Percentiles rank a stretch among this genome's conserved stretches.
Evolutionary conservation across 768 basidiomycete species (phyloP).

Genomic region (Podaxis rugospora): DNA sequence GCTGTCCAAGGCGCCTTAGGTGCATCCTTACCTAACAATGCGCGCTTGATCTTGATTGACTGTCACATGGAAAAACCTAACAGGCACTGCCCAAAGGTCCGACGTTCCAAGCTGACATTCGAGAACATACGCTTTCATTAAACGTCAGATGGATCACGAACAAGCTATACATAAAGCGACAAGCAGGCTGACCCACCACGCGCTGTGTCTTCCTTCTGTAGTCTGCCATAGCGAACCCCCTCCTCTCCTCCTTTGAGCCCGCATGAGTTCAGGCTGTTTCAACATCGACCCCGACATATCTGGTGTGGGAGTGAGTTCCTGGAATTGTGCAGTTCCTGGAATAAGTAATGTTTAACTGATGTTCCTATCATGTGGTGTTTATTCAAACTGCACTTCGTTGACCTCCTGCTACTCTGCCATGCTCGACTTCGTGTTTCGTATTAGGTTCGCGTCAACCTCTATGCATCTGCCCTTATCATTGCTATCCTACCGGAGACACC

Average conservation of each 20-base stretch:
- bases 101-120: too few species aligned
- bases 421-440: background rate
- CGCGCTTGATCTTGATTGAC: too few species aligned
- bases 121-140: too few species aligned
- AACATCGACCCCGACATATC: background rate
- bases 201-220: background rate
- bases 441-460: constrained; percentile 15
- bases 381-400: background rate
- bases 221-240: background rate
- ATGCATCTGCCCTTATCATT: constrained; percentile 12
- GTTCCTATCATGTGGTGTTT: background rate
- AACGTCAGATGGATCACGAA: too few species aligned
- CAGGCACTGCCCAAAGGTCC: too few species aligned
- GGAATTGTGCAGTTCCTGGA: background rate
- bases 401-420: background rate
- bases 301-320: background rate
- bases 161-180: too few species aligned
- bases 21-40: too few species aligned
- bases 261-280: background rate
- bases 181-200: too few species aligned
- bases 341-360: background rate
- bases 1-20: too few species aligned
- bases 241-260: background rate
- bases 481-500: constrained; percentile 9
- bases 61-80: too few species aligned